These are phyloP conservation scores for Mycena citricolor DNA, from an alignment of 1,284 basidiomycete species.

Conservation along the genomic window DNA sequence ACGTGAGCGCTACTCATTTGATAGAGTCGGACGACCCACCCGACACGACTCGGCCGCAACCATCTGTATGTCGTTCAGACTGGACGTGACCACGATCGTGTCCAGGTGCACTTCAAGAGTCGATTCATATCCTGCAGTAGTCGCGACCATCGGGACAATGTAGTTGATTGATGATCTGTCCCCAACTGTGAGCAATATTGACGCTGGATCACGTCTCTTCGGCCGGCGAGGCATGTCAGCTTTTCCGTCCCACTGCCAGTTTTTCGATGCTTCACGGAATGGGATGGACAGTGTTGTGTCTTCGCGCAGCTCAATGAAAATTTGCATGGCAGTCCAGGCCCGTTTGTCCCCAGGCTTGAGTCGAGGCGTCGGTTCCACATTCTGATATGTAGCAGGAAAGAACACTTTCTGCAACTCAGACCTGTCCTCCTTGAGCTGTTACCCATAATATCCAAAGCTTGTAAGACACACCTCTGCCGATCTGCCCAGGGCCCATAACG, in stretches of 20 bases:
- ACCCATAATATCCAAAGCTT: too few species aligned
- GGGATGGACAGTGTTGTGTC: constrained; percentile 79
- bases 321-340: constrained; percentile 75
- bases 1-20: constrained; percentile 15
- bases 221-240: constrained; percentile 47
- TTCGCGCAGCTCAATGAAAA: constrained; percentile 79
- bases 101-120: constrained; percentile 82
- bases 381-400: constrained; percentile 77
- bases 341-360: constrained; percentile 77
- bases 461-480: constrained; percentile 72
- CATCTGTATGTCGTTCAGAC: constrained; percentile 82
- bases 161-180: constrained; percentile 84
- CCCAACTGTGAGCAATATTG: constrained; percentile 73
- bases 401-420: constrained; percentile 77
- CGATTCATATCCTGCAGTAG: constrained; percentile 73
- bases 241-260: constrained; percentile 83
- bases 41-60: constrained; percentile 74
- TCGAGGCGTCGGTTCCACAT: constrained; percentile 52
- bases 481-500: constrained; percentile 95
- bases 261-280: constrained; percentile 85
- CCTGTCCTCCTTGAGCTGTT: constrained; percentile 44
- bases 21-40: constrained; percentile 39
- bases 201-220: constrained; percentile 63
- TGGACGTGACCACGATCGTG: constrained; percentile 74
- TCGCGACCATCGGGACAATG: constrained; percentile 77